A percentile compares a stretch with the other conserved stretches of the same genome.
Evolutionary conservation across 257 asterid genomes (phyloP).

Genomic region (Solanum chiquidenum): DNA sequence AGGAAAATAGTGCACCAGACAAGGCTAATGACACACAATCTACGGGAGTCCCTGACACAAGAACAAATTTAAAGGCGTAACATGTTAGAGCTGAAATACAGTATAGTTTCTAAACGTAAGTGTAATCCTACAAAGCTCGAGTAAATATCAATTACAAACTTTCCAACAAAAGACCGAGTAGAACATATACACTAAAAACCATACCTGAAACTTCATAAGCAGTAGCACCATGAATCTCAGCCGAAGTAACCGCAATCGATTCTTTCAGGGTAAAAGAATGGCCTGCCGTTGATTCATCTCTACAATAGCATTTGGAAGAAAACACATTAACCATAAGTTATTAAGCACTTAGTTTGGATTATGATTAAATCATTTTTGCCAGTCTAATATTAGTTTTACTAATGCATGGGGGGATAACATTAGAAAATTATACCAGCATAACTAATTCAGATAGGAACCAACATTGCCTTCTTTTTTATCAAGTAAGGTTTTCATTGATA

Average conservation of each 20-base stretch:
- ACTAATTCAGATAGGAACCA: not conserved
- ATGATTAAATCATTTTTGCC: not conserved
- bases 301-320: slow-evolving; percentile 20
- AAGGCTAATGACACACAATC: slow-evolving; percentile 93
- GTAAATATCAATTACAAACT: not conserved
- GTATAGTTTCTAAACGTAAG: not conserved
- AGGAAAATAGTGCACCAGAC: slow-evolving; percentile 89
- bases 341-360: not conserved
- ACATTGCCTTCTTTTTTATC: too few relatives aligned
- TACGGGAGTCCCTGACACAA: slow-evolving; percentile 69
- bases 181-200: not conserved
- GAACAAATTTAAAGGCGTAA: not conserved
- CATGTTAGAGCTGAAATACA: not conserved
- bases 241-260: slow-evolving; percentile 57
- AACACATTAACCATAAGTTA: not conserved
- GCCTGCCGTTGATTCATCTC: slow-evolving; percentile 76
- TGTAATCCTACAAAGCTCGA: not conserved
- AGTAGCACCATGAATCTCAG: slow-evolving; percentile 61
- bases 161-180: not conserved
- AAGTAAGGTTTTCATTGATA: too few relatives aligned
- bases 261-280: slow-evolving; percentile 78
- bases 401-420: not conserved
- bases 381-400: not conserved
- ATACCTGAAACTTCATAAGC: slow-evolving; percentile 95
- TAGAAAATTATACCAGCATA: not conserved